A percentile compares a stretch with the other conserved stretches of the same genome.
These are phyloP conservation scores for Capronia americana DNA, from an alignment of 2,329 filamentous ascomycete species.

Conservation along the genomic window DNA sequence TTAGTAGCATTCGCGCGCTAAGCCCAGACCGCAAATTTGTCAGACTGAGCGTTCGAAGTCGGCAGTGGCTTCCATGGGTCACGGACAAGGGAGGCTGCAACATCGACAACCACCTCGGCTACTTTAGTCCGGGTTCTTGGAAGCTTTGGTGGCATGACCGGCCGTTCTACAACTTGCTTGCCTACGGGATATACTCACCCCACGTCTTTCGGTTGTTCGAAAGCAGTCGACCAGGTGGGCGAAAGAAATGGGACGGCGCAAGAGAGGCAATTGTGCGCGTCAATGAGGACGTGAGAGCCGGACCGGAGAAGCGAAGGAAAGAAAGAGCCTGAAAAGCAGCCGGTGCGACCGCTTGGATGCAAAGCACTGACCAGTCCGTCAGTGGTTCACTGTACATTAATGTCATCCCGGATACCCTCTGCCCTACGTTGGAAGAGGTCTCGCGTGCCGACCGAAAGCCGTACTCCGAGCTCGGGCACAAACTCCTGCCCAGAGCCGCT, in stretches of 20 bases:
- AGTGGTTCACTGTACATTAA: background rate
- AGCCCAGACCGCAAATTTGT: conserved; percentile 25
- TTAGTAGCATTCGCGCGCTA: conserved; percentile 26
- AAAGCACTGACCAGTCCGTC: background rate
- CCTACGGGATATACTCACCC: conserved; percentile 45
- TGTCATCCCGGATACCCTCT: background rate
- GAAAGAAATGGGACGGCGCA: conserved; percentile 45
- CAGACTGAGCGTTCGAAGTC: conserved; percentile 29
- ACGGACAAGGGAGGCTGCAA: conserved; percentile 45
- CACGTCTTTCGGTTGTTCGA: conserved; percentile 48
- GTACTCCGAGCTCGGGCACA: too few species aligned
- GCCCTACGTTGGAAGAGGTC: background rate
- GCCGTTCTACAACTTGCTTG: conserved; percentile 44
- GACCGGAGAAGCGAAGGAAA: background rate
- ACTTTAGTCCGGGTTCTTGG: conserved; percentile 43
- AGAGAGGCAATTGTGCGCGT: conserved; percentile 40
- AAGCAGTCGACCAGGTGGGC: conserved; percentile 37
- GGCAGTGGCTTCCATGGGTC: conserved; percentile 42
- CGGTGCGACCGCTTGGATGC: background rate
- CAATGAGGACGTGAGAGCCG: conserved; percentile 32
- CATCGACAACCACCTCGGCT: conserved; percentile 44
- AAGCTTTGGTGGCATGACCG: conserved; percentile 46
- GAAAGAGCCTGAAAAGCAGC: background rate
- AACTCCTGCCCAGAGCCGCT: too few species aligned
- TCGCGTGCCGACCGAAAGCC: too few species aligned